Base-by-base conservation (phyloP, 305 asterid species). In the Striga hermonthica region DNA sequence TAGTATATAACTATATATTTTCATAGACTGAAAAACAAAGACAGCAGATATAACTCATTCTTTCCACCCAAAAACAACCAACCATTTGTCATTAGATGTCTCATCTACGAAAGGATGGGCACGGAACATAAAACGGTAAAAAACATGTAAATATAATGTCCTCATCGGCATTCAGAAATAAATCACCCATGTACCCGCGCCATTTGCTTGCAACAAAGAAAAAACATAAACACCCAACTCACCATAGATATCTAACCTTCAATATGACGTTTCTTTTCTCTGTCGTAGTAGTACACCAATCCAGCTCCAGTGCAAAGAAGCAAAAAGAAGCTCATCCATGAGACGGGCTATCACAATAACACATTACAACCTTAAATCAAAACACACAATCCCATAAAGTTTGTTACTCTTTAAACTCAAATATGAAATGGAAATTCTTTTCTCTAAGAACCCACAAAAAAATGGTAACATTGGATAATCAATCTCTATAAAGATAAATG, bases 281-380 rank as follows among this genome's bases (percentile, higher is more conserved):
- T 70, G 79, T 93, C 97, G 62, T 93, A 87, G 80, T 93, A 90
- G 77, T 59, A 83, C 6, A 82, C 79, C 84, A 89, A 76, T 62
- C 91, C 88, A 31, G 79, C 91, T 74, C 97, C 97, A 67, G 97
- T 87, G 15, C 88, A 82, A 49, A 88, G 41, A 56, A 90, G 94
- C 82, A 93, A 78, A 68, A 87, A 58, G 77, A 92, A 87, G 80
- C 98, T 90, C 90, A 83, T 65, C 98, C 97, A 91, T 9, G 98
- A 89, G 62, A 89, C 89, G 37, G 97, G 97, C 96, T 74, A 40
- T 67, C 56, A 73, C 50, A 57, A 49, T 22, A 57, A 43, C 15
- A 8, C 12, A 56, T 60, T 31, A 44, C 15, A 40, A 61, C 13
- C n/a, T 60, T 44, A n/a, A n/a, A 64, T 57, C 61, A 7, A 62